Evolutionary conservation across 305 asterid genomes (phyloP), one percentile per base, ranked within the genome.

Genomic region (Fraxinus floribunda): DNA sequence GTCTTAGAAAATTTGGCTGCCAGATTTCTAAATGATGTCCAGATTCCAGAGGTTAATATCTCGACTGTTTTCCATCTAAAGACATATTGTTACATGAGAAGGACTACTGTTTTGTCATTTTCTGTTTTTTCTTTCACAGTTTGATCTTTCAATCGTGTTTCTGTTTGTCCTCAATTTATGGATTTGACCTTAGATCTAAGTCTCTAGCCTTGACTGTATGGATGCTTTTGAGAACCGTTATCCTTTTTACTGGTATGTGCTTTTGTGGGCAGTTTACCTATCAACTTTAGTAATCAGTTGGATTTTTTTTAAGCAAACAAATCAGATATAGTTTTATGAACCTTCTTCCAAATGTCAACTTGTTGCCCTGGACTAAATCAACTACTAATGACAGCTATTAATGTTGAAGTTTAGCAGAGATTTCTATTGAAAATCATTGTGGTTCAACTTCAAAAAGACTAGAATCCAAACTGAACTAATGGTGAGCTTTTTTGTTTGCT

Each of bases 1-100:
- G 94, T 93, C 34, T 76, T 93, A 90, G 94, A 92, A 86, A 92
- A 92, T 85, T 88, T 92, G 86, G 95, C 93, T 39, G 92, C 91
- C 52, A 88, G 97, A 24, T 93, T 93, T 86, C 44, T 91, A 32
- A 90, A 89, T 73, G 97, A 91, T 78, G 88, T 93, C 73, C 97
- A 93, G 85, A 87, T 93, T 79, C 89, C 94, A 16, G 96, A 93
- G 97, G 96, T 93, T 75, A 64, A 83, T 64, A 35, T 64, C 24
- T 62, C 4, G 0, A 3, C 18, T 35, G 20, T 62, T 77, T 3
- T 49, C 11, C 11, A 41, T 77, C 39, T 20, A 29, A 36, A 77
- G 60, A n/a, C 1, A 18, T 26, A 15, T 70, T 30, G 7, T 57
- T 3, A 49, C 60, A 49, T 4, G 20, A 49, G 60, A 13, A 49